Evolutionary conservation across 2,329 filamentous ascomycete species (phyloP), one percentile per base, ranked within the genome.

Genomic region (Colletotrichum graminicola): DNA sequence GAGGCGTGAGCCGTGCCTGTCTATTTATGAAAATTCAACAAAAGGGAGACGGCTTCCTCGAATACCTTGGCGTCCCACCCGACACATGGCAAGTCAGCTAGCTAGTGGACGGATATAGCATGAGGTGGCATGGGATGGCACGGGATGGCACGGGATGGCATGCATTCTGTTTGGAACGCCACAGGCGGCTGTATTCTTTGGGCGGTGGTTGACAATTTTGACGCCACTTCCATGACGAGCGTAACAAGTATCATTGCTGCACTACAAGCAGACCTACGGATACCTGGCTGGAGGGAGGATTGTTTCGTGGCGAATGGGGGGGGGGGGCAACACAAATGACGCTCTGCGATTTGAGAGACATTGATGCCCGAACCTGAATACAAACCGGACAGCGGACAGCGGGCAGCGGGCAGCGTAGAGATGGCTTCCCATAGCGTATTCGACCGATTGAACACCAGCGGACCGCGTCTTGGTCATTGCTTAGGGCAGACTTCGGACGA

Each of bases 21-120:
- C 18, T 36, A 32, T 54, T 32, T 3, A 11, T 18, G 34, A 41
- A 39, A 18, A 39, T 52, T 26, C 5, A 54, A 43, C 3, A 43
- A 32, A 29, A 41, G 36, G 49, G 49, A 54, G 47, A 54, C 26
- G 49, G 61, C 49, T 41, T 52, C 10, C 26, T 41, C 49, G 5
- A 26, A 39, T 41, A 41, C 36, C 36, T 60, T 60, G 55, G 66
- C 56, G 41, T 67, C 49, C 64, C 57, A 59, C 43, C 63, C 59
- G 65, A 51, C 68, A 71, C 59, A 68, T 64, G 68, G 47, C 36
- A 64, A 64, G 47, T 29, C 60, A 64, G 54, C 55, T 47, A 55
- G 54, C 65, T 54, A 63, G 65, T 55, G 59, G 59, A 55, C 34
- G 55, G 34, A 43, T 43, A n/a, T n/a, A n/a, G n/a, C n/a, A n/a